Evolutionary conservation across 2,329 filamentous ascomycete genomes (phyloP), one percentile per base, ranked within the genome.

Genomic region (Pseudogymnoascus sp.): DNA sequence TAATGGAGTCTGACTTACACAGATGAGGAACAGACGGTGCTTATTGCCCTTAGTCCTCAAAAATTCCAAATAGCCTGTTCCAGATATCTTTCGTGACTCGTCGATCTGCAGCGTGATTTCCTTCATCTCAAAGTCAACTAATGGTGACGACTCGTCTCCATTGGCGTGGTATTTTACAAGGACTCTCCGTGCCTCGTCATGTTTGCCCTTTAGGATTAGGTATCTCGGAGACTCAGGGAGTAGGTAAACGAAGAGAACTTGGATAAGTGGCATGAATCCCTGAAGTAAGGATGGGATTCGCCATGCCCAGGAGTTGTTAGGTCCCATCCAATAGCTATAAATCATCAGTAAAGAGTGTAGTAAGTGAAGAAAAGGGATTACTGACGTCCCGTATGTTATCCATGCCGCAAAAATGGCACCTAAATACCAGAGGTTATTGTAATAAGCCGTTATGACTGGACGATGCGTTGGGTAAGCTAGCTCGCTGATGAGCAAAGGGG

Each of bases 111-210:
- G 31, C 23, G 31, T 73, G 73, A 78, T 79, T 65, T 80, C 78
- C 17, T 77, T 76, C 68, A 80, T 78, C 67, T 82, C 78, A 7
- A 80, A 71, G 63, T 76, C 75, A 7, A 81, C 80, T 65, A 80
- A 77, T 0, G 76, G 74, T 4, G 74, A 76, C 19, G 66, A 69
- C 2, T 77, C 76, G 67, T 80, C 77, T 2, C 81, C 82, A 65
- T 83, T 75, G 10, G 78, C 79, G 65, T 81, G 83, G 67, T 78
- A 83, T 64, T 78, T 80, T n/a, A 77, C 76, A 65, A 85, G 76
- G 9, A 79, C 77, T 9, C 75, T 74, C n/a, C 78, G 71, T 1
- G 80, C 81, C 63, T 82, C 74, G 15, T 82, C 79, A 17, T 77
- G 73, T 23, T 79, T 77, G 62, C 79, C 77, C 64, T 81, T 78